phyloP scores from a whole-genome alignment of 75 land plant genomes.

The Sequoiadendron giganteum region DNA sequence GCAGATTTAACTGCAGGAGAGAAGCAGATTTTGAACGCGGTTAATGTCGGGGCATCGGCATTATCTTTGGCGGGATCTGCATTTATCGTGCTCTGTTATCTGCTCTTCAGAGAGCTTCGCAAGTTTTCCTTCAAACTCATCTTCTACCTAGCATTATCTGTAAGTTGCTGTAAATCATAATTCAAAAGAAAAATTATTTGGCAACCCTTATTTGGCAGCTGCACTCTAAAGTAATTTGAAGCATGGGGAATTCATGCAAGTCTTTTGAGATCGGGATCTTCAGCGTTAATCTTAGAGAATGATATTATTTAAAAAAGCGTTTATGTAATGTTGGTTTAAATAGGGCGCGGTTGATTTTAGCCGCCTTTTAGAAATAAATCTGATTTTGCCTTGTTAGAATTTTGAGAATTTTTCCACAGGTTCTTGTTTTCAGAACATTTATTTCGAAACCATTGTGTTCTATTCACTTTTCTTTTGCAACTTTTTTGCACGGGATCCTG shows the following conservation, averaged over 20 bases:
- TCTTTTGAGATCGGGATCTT: not conserved
- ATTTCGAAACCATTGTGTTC: no score
- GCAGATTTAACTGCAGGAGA: constrained; percentile 48
- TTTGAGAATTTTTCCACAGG: no score
- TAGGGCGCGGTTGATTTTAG: not conserved
- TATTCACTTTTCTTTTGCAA: not conserved
- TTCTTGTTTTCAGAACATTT: no score
- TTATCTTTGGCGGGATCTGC: constrained; percentile 80
- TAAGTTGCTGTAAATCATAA: constrained; percentile 23
- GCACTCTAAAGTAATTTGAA: no score
- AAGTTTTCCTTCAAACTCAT: constrained; percentile 97
- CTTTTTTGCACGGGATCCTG: not conserved
- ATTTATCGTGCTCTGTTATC: constrained; percentile 87
- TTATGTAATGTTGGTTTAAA: not conserved
- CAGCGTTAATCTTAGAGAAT: not conserved
- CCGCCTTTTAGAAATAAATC: not conserved
- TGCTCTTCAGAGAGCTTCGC: constrained; percentile 92
- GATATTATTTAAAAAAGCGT: not conserved
- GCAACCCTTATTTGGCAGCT: not conserved
- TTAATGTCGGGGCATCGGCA: constrained; percentile 65
- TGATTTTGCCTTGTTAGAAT: not conserved
- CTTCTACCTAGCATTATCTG: constrained; percentile 94
- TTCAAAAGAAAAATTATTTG: not conserved
- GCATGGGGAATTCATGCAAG: not conserved
- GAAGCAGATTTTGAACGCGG: constrained; percentile 51